Percentiles rank a stretch among this genome's conserved stretches.
Conservation (phyloP, 129 eudicot genomes). For the Apium graveolens region DNA sequence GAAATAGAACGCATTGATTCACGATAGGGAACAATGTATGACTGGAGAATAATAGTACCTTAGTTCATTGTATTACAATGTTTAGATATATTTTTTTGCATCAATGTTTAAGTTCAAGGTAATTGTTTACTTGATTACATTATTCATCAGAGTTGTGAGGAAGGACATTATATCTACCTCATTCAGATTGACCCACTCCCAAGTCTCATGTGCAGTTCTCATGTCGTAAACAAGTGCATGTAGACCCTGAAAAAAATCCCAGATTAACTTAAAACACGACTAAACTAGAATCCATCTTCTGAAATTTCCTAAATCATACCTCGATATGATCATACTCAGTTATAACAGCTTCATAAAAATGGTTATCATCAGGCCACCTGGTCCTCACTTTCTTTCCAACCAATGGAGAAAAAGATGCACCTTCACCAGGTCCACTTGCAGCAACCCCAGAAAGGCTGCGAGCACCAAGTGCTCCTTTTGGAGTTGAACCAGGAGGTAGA, state of each 20-base stretch:
- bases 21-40: background rate
- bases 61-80: background rate
- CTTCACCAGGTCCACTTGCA: constrained; percentile 50
- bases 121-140: background rate
- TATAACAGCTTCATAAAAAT: constrained; percentile 80
- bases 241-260: constrained; percentile 38
- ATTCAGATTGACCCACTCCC: constrained; percentile 86
- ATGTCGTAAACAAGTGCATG: constrained; percentile 78
- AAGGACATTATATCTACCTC: constrained; percentile 45
- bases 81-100: background rate
- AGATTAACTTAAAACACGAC: constrained; percentile 17
- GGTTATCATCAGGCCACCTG: constrained; percentile 93
- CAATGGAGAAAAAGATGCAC: constrained; percentile 40
- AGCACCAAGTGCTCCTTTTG: constrained; percentile 52
- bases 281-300: constrained; percentile 8
- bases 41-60: background rate
- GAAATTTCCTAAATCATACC: constrained; percentile 29
- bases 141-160: background rate
- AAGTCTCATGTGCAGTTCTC: constrained; percentile 54
- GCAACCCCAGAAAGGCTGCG: constrained; percentile 40
- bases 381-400: constrained; percentile 78
- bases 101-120: background rate
- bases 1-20: background rate
- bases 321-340: constrained; percentile 50
- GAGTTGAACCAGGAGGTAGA: constrained; percentile 43